Conservation (phyloP, 164 flowering plant genomes). For the Macadamia tetraphylla region DNA sequence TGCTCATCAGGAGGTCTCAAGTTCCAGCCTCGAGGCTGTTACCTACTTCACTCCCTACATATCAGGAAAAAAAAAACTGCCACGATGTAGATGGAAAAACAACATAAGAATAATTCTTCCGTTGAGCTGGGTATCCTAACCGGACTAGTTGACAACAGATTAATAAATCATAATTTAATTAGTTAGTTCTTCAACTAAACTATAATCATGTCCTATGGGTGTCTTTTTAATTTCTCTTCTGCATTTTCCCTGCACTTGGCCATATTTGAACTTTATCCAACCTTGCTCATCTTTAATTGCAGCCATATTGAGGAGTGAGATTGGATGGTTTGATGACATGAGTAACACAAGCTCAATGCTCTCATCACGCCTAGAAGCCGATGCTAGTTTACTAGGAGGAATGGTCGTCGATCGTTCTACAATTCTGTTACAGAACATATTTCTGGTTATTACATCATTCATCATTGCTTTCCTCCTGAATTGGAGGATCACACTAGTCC, state of each 20-base stretch:
- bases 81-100: too few species aligned
- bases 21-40: too few species aligned
- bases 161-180: too few species aligned
- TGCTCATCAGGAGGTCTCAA: too few species aligned
- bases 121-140: too few species aligned
- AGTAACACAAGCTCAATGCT: conserved; percentile 72
- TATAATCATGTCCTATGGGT: too few species aligned
- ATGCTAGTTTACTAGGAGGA: conserved; percentile 67
- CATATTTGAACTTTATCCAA: neutral
- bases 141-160: too few species aligned
- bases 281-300: conserved; percentile 18
- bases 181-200: too few species aligned
- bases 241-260: neutral
- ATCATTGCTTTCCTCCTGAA: conserved; percentile 79
- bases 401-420: conserved; percentile 81
- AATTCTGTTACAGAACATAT: conserved; percentile 72
- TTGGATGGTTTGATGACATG: conserved; percentile 83
- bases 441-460: conserved; percentile 59
- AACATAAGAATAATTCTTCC: too few species aligned
- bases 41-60: too few species aligned
- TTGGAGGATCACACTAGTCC: conserved; percentile 86
- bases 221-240: neutral
- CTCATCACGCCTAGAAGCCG: conserved; percentile 77
- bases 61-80: too few species aligned
- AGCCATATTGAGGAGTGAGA: conserved; percentile 91